Percentiles rank a stretch among this genome's conserved stretches.
These are phyloP conservation scores for Niebla homalea DNA, from an alignment of 495 filamentous ascomycete species.

Conservation along the genomic window DNA sequence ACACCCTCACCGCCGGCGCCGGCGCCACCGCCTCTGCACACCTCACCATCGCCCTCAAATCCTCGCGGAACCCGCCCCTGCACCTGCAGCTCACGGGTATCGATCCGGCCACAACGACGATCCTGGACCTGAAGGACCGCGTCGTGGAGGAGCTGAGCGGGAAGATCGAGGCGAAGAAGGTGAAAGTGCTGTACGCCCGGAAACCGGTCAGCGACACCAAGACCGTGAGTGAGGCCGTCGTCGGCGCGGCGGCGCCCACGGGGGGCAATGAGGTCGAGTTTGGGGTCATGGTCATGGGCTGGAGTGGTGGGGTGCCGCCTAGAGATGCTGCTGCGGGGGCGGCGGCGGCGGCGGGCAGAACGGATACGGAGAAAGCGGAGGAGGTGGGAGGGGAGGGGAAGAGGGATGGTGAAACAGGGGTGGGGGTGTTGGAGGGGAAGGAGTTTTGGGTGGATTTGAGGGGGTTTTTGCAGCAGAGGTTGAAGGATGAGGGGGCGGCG, in stretches of 20 bases:
- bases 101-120: slow-evolving; percentile 44
- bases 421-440: slow-evolving; percentile 48
- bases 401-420: slow-evolving; percentile 41
- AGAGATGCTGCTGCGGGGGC: slow-evolving; percentile 10
- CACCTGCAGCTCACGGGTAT: slow-evolving; percentile 45
- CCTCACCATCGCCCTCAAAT: slow-evolving; percentile 52
- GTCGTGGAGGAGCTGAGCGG: slow-evolving; percentile 30
- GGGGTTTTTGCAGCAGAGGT: slow-evolving; percentile 62
- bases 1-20: slow-evolving; percentile 28
- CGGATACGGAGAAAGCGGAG: slow-evolving; percentile 18
- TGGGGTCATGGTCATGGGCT: slow-evolving; percentile 65
- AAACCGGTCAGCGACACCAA: slow-evolving; percentile 69
- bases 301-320: neutral
- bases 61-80: slow-evolving; percentile 57
- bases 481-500: slow-evolving; percentile 58
- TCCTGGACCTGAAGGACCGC: slow-evolving; percentile 57
- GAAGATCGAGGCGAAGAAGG: slow-evolving; percentile 38
- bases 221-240: slow-evolving; percentile 37
- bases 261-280: slow-evolving; percentile 49
- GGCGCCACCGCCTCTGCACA: slow-evolving; percentile 25
- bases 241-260: neutral
- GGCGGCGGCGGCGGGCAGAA: slow-evolving; percentile 23
- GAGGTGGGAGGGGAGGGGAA: slow-evolving; percentile 15
- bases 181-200: slow-evolving; percentile 70
- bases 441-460: slow-evolving; percentile 83